Conservation (phyloP, 129 eudicot species). For the sunflower (Helianthus annuus) region HanXRQr2.0-SUNRISE NC_035444.2:4682153-4682652, state of each 20-base stretch:
- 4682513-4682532: not conserved
- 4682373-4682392: not conserved
- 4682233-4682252: constrained; percentile 53
- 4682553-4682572: constrained; percentile 12
- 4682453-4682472: constrained; percentile 4
- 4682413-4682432: not conserved
- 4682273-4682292: not conserved
- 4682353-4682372: too few species aligned
- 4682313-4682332: too few species aligned
- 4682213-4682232: constrained; percentile 98
- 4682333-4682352: not conserved
- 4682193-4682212: constrained; percentile 95
- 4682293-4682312: not conserved
- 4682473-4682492: not conserved
- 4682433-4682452: not conserved
- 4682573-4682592: not conserved
- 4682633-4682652: too few species aligned
- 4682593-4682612: too few species aligned
- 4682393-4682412: not conserved
- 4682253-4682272: not conserved
- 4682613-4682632: too few species aligned
- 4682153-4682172: constrained; percentile 77
- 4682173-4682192: constrained; percentile 84
- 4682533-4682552: constrained; percentile 1
- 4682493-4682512: not conserved